Conservation (phyloP, 2,329 filamentous ascomycete species). For the Ascochyta clinopodiicola region DNA sequence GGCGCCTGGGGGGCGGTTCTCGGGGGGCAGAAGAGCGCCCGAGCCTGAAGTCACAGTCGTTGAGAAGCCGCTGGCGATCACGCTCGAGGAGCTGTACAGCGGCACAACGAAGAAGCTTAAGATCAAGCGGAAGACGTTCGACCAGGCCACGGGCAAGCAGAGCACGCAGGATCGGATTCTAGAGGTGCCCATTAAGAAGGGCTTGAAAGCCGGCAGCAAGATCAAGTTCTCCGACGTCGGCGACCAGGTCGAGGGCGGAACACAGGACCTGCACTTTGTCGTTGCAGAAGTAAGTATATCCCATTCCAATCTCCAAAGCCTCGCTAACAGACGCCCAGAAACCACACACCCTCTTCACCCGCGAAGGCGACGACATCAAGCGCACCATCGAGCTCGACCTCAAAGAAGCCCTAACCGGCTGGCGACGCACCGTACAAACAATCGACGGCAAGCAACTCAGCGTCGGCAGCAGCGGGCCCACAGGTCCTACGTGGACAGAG, state of each 20-base stretch:
- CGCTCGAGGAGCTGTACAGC: slow-evolving; percentile 85
- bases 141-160: slow-evolving; percentile 78
- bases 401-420: slow-evolving; percentile 94
- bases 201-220: slow-evolving; percentile 95
- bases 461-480: slow-evolving; percentile 82
- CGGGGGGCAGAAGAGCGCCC: slow-evolving; percentile 54
- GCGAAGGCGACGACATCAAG: slow-evolving; percentile 86
- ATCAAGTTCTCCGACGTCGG: slow-evolving; percentile 99
- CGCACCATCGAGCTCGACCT: slow-evolving; percentile 81
- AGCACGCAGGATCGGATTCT: slow-evolving; percentile 87
- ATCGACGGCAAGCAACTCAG: slow-evolving; percentile 89
- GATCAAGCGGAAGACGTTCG: slow-evolving; percentile 95
- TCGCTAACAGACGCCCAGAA: slow-evolving; percentile 64
- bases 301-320: not conserved
- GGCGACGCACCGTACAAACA: slow-evolving; percentile 88
- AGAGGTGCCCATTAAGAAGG: slow-evolving; percentile 93
- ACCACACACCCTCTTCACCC: slow-evolving; percentile 81
- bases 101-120: slow-evolving; percentile 96
- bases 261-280: slow-evolving; percentile 94
- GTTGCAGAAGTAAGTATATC: slow-evolving; percentile 79
- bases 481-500: slow-evolving; percentile 82
- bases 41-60: slow-evolving; percentile 91
- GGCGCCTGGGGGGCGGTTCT: slow-evolving; percentile 43
- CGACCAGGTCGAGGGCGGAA: slow-evolving; percentile 94
- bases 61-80: slow-evolving; percentile 80